Evolutionary conservation across 2,329 filamentous ascomycete species (phyloP).

Genomic region (Scedosporium minutisporum): DNA sequence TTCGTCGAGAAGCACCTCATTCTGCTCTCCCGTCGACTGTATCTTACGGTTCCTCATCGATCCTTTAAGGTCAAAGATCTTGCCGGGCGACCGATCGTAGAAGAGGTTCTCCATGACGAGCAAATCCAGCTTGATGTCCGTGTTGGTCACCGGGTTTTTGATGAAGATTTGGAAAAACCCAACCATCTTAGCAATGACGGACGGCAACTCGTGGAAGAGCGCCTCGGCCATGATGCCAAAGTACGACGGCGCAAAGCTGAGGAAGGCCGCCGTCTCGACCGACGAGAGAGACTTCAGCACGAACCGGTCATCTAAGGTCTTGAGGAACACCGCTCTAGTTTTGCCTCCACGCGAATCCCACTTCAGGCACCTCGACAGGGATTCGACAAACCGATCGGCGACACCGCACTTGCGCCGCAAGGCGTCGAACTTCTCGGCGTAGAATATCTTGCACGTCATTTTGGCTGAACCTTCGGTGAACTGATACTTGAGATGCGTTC

Average conservation of each 20-base stretch:
- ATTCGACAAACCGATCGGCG: slow-evolving; percentile 88
- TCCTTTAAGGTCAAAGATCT: slow-evolving; percentile 92
- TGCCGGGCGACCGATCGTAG: slow-evolving; percentile 82
- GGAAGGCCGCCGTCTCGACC: slow-evolving; percentile 86
- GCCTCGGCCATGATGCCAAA: slow-evolving; percentile 96
- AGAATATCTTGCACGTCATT: slow-evolving; percentile 98
- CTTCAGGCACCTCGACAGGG: slow-evolving; percentile 86
- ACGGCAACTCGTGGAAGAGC: slow-evolving; percentile 88
- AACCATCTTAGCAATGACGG: slow-evolving; percentile 98
- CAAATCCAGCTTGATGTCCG: slow-evolving; percentile 89
- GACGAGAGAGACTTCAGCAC: slow-evolving; percentile 86
- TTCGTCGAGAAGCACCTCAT: slow-evolving; percentile 92
- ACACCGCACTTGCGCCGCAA: slow-evolving; percentile 87
- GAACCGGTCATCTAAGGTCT: slow-evolving; percentile 89
- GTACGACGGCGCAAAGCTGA: slow-evolving; percentile 92
- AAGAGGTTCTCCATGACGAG: slow-evolving; percentile 97
- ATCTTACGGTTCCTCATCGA: slow-evolving; percentile 99
- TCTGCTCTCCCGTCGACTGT: slow-evolving; percentile 86
- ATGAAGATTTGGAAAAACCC: slow-evolving; percentile 97
- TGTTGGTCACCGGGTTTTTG: slow-evolving; percentile 84
- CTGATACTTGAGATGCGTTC: slow-evolving; percentile 91
- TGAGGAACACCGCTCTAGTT: slow-evolving; percentile 93
- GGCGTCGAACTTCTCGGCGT: slow-evolving; percentile 95
- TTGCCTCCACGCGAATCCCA: slow-evolving; percentile 98
- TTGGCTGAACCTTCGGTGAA: slow-evolving; percentile 89